Evolutionary conservation across 805 yeast genomes (phyloP).

Genomic region (Clavispora carvajalis): DNA sequence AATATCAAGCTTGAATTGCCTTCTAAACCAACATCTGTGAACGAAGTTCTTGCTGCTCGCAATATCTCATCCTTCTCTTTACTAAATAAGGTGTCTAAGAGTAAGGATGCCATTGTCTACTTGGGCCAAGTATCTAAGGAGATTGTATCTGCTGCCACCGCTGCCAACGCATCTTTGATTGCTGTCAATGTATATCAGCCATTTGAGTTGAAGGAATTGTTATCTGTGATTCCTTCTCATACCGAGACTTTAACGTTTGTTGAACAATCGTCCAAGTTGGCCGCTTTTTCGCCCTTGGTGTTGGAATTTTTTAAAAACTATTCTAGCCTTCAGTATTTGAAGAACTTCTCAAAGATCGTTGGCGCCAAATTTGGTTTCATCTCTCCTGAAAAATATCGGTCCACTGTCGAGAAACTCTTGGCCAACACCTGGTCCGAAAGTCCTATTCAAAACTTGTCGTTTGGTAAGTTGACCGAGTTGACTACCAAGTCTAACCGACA

Average conservation of each 20-base stretch:
- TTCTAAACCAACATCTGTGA: slow-evolving; percentile 8
- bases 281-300: slow-evolving; percentile 59
- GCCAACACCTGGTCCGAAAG: slow-evolving; percentile 45
- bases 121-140: slow-evolving; percentile 54
- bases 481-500: slow-evolving; percentile 25
- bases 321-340: slow-evolving; percentile 41
- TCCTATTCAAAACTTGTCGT: slow-evolving; percentile 59
- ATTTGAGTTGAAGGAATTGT: slow-evolving; percentile 51
- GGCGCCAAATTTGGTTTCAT: slow-evolving; percentile 53
- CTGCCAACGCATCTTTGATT: slow-evolving; percentile 43
- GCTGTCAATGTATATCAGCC: slow-evolving; percentile 70
- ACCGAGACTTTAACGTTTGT: slow-evolving; percentile 55
- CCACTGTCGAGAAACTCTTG: slow-evolving; percentile 44
- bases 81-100: slow-evolving; percentile 23
- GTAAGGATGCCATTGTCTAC: slow-evolving; percentile 51
- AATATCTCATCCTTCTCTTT: slow-evolving; percentile 26
- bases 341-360: slow-evolving; percentile 47
- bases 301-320: slow-evolving; percentile 68
- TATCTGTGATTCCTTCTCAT: slow-evolving; percentile 47
- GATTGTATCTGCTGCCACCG: slow-evolving; percentile 35
- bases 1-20: slow-evolving; percentile 2
- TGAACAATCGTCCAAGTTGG: slow-evolving; percentile 49
- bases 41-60: slow-evolving; percentile 20
- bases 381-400: slow-evolving; percentile 27
- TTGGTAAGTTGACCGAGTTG: slow-evolving; percentile 44